Evolutionary conservation across 2,329 filamentous ascomycete species (phyloP), one percentile per base, ranked within the genome.

Genomic region (Fusarium caatingaense): DNA sequence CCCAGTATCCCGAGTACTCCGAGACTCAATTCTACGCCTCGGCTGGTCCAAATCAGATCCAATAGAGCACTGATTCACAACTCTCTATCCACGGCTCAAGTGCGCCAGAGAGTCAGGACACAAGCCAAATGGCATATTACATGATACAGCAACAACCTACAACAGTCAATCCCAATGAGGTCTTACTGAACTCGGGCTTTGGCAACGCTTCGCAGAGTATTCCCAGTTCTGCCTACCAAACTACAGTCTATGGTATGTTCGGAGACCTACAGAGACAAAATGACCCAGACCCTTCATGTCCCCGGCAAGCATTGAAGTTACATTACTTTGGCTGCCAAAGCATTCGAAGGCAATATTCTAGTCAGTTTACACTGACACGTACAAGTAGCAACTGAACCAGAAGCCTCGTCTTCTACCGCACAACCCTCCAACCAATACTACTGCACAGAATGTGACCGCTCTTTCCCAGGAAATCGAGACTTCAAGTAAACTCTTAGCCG

Each of bases 31-130:
- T 15, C 11, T 55, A 47, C 45, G 16, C 15, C 11, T 65, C 67
- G 40, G 64, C 51, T 47, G 53, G 53, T 62, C 68, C 73, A 67
- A 59, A 48, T 72, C 61, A 72, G 41, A 60, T 54, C 59, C 70
- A 64, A 11, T 74, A 74, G 72, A 68, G 64, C 58, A 15, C 42
- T 30, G 57, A 67, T 61, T 47, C 25, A n/a, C 62, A 57, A 44
- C 42, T 46, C 53, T 55, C 54, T 69, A 65, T 60, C 27, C 60
- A 54, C 37, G 46, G 50, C 34, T 21, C 62, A 15, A 60, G 49
- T 59, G 37, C 12, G 25, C 46, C 49, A 63, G 68, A 66, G 41
- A 60, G 28, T 56, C 66, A 68, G 69, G 66, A 71, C 41, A 55
- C 57, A 32, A 46, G 25, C 50, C 61, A 47, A 30, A 53, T 55